Percentiles rank a stretch among this genome's conserved stretches.
Evolutionary conservation across 2,329 filamentous ascomycete genomes (phyloP).

Genomic region (Aspergillus sp.): DNA sequence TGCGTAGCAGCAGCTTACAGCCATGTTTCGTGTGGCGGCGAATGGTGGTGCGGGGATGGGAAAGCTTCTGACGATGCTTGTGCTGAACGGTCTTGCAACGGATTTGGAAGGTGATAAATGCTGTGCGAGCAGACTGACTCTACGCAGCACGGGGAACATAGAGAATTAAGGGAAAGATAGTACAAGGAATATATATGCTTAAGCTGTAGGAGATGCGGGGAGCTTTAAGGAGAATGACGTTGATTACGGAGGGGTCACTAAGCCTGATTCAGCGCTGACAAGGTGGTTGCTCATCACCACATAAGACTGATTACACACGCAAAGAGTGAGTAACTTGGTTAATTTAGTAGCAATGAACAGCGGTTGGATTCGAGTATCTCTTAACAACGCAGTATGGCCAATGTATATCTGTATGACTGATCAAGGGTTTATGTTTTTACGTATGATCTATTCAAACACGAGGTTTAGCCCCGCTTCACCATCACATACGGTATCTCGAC

Average conservation of each 20-base stretch:
- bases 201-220: conserved; percentile 12
- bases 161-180: conserved; percentile 7
- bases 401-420: conserved; percentile 2
- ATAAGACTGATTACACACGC: not conserved
- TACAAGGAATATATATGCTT: conserved; percentile 6
- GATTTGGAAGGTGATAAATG: conserved; percentile 18
- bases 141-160: conserved; percentile 27
- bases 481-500: conserved; percentile 97
- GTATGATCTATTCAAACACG: not conserved
- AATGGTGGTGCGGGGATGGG: conserved; percentile 20
- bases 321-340: not conserved
- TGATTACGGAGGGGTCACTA: conserved; percentile 12
- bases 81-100: conserved; percentile 12
- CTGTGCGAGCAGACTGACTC: conserved; percentile 22
- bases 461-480: conserved; percentile 57
- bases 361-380: not conserved
- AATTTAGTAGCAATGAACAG: not conserved
- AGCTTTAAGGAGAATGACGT: conserved; percentile 10
- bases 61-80: conserved; percentile 17
- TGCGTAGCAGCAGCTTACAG: conserved; percentile 25
- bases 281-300: conserved; percentile 8
- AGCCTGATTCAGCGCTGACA: conserved; percentile 7
- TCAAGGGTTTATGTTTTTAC: not conserved
- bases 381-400: not conserved
- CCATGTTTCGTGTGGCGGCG: conserved; percentile 29